These are phyloP conservation scores for Sporothrix pallida DNA, from an alignment of 2,329 filamentous ascomycete genomes.

Conservation along the genomic window DNA sequence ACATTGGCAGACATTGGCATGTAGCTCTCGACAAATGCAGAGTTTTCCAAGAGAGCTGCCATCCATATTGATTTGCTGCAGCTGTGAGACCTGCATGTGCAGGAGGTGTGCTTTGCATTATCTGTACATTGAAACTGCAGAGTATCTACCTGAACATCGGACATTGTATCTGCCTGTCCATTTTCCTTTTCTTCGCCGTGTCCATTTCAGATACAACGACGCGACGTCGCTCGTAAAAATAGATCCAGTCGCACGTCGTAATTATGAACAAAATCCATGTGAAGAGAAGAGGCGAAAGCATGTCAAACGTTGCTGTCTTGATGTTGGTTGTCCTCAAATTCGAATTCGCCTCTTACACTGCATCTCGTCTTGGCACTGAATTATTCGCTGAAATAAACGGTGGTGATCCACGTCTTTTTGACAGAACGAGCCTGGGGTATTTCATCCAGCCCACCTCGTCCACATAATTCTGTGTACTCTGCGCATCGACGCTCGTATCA, in stretches of 20 bases:
- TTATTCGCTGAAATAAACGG: conserved; percentile 23
- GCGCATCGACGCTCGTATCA: background rate
- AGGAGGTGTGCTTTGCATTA: background rate
- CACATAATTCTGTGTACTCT: too few species aligned
- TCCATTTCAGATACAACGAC: background rate
- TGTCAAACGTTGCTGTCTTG: background rate
- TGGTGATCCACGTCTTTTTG: background rate
- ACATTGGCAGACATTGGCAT: background rate
- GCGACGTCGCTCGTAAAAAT: conserved; percentile 8
- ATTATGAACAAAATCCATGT: background rate
- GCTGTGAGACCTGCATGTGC: conserved; percentile 2
- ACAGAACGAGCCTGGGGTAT: background rate
- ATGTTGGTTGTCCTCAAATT: background rate
- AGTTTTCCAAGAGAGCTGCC: background rate
- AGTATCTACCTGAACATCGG: background rate
- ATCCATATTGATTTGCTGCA: background rate
- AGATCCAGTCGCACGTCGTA: background rate
- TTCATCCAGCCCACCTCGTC: background rate
- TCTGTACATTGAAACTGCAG: background rate
- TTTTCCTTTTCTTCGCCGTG: background rate
- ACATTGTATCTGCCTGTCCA: background rate
- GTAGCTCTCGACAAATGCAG: background rate
- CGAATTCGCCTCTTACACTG: background rate
- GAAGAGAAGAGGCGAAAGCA: background rate
- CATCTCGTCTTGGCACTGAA: conserved; percentile 12